Evolutionary conservation across 2,329 filamentous ascomycete genomes (phyloP), one percentile per base, ranked within the genome.

Genomic region (Paracoccidioides lutzii): DNA sequence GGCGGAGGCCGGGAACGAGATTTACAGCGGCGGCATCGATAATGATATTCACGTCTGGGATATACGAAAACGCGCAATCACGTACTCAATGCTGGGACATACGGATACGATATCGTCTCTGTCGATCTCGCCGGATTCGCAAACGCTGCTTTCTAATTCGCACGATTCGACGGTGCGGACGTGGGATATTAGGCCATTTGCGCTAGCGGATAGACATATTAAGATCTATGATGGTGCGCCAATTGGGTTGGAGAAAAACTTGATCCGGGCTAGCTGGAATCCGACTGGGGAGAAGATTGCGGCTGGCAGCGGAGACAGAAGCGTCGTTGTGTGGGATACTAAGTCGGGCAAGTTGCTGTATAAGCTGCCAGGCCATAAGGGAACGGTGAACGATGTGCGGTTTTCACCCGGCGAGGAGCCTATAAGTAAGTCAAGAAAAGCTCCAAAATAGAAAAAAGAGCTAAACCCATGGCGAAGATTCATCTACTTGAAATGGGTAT

Each of bases 11-110:
- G 93, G 93, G 15, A 95, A 95, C 68, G 93, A 97, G 73, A 82
- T 98, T 32, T 98, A 93, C 70, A 87, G 88, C 5, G 91, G 91
- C 49, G 88, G 90, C 28, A 96, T 98, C 63, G 93, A 97, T 73
- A 96, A 97, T 67, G 90, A 94, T 64, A 95, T 98, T 69, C 89
- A 90, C 64, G 90, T 95, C 22, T 98, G 93, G 91, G 93, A 98
- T 71, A 74, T 97, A 66, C 83, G 93, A 62, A 97, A 95, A 76
- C 90, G 94, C 71, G 81, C 85, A 5, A 81, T 94, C 2, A 83
- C 89, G 5, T 96, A 97, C 71, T 85, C 86, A 1, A 84, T 98
- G 78, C 73, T 87, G 10, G 93, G 93, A 0, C 93, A 98, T 69
- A 85, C 83, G 54, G 93, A 98, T 67, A 97, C 91, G 0, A 78